phyloP scores from a whole-genome alignment of 768 basidiomycete species.

The Suillus americanus region DNA sequence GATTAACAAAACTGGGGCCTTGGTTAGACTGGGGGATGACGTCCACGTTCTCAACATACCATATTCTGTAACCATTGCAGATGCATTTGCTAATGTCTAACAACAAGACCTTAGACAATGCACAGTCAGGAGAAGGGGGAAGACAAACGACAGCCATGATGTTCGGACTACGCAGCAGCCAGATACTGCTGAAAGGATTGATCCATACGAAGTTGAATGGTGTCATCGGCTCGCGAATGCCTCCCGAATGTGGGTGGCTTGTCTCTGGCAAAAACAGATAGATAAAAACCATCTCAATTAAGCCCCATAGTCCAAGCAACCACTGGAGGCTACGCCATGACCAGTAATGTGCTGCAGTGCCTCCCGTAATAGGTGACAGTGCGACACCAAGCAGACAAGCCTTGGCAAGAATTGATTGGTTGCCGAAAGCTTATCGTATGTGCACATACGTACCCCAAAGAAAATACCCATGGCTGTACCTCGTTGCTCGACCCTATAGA shows the following conservation, averaged over 20 bases:
- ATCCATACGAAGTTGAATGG: slow-evolving; percentile 34
- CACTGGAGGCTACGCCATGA: slow-evolving; percentile 61
- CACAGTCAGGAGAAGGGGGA: neutral
- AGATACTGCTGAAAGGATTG: slow-evolving; percentile 54
- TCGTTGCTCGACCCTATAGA: slow-evolving; percentile 57
- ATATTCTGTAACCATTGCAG: slow-evolving; percentile 39
- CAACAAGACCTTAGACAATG: neutral
- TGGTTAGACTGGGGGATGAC: neutral
- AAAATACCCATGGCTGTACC: slow-evolving; percentile 40
- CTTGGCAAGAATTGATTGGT: slow-evolving; percentile 7
- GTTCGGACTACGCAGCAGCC: slow-evolving; percentile 53
- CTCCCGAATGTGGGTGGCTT: slow-evolving; percentile 45
- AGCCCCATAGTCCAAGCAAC: slow-evolving; percentile 38
- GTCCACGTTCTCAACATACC: slow-evolving; percentile 26
- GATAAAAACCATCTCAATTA: slow-evolving; percentile 38
- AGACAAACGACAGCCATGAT: slow-evolving; percentile 46
- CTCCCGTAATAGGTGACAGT: neutral
- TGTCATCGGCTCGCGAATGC: neutral
- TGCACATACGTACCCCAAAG: slow-evolving; percentile 25
- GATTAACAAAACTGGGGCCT: slow-evolving; percentile 37
- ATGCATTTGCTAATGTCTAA: slow-evolving; percentile 34
- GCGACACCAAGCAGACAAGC: neutral
- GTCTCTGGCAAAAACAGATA: slow-evolving; percentile 57
- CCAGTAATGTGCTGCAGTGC: slow-evolving; percentile 37
- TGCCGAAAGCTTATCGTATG: slow-evolving; percentile 23